Conservation (phyloP, 179 eudicot genomes). For the Vitellaria paradoxa region DNA sequence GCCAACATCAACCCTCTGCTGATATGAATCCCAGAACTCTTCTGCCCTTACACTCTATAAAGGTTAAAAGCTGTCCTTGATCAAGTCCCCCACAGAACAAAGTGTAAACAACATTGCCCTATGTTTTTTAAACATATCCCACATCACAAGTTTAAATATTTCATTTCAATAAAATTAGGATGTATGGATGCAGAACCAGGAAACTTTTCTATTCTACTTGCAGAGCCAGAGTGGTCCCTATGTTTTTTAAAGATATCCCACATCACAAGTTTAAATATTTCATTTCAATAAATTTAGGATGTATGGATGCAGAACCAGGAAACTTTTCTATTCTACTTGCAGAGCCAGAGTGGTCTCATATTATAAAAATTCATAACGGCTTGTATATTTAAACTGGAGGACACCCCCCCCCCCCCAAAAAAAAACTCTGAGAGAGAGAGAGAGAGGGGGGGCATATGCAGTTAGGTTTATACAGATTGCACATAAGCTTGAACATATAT, state of each 20-base stretch:
- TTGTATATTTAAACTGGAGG: not conserved
- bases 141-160: not conserved
- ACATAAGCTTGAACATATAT: slow-evolving; percentile 2
- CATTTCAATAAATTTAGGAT: not conserved
- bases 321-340: not conserved
- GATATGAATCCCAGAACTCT: not conserved
- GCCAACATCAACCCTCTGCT: not conserved
- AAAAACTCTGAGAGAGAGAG: too few relatives aligned
- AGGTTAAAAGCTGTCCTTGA: not conserved
- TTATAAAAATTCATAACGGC: not conserved
- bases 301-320: not conserved
- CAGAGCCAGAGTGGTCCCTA: not conserved
- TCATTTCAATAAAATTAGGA: not conserved
- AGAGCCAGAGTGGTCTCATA: not conserved
- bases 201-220: not conserved
- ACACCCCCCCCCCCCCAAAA: not conserved
- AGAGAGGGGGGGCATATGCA: not conserved
- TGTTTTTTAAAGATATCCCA: not conserved
- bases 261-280: not conserved
- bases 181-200: not conserved
- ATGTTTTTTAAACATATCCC: not conserved
- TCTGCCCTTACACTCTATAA: not conserved
- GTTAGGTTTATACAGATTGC: not conserved
- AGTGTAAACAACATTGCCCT: not conserved
- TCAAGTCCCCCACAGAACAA: not conserved